A percentile compares a stretch with the other conserved stretches of the same genome.
Conservation (phyloP, 345 rosid genomes). For the Isatis tinctoria region DNA sequence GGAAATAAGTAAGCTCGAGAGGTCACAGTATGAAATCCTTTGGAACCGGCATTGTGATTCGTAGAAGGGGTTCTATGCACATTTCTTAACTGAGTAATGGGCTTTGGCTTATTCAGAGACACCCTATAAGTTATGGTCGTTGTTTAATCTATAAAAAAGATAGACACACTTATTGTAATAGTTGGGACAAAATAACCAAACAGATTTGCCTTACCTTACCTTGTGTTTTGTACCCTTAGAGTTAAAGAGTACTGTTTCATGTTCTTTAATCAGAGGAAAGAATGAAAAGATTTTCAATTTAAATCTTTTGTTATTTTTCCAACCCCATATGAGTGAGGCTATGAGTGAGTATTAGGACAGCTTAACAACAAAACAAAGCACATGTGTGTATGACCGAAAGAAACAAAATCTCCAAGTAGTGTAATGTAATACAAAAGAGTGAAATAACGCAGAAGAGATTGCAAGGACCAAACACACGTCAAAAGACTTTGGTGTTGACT, state of each 20-base stretch:
- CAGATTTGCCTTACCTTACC: background rate
- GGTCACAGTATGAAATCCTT: slow-evolving; percentile 7
- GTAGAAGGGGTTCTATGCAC: background rate
- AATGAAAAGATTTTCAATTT: background rate
- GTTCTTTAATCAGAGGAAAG: background rate
- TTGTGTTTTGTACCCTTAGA: slow-evolving; percentile 5
- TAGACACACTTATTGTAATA: background rate
- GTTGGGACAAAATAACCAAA: background rate
- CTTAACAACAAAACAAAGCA: background rate
- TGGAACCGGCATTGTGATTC: slow-evolving; percentile 13
- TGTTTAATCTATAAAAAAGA: slow-evolving; percentile 3
- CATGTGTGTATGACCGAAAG: background rate
- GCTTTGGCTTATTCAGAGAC: slow-evolving; percentile 6
- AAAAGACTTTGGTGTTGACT: slow-evolving; percentile 27
- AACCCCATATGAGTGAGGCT: background rate
- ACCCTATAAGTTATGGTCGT: slow-evolving; percentile 2
- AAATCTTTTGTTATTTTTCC: background rate
- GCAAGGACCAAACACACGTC: background rate
- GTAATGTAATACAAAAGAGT: background rate
- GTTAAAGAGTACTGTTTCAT: background rate
- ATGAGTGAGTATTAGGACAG: background rate
- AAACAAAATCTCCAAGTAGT: background rate
- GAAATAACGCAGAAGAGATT: background rate
- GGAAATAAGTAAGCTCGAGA: slow-evolving; percentile 20
- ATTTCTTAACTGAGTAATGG: background rate